These are phyloP conservation scores for Candida chilensis DNA, from an alignment of 805 yeast species.

Conservation along the genomic window DNA sequence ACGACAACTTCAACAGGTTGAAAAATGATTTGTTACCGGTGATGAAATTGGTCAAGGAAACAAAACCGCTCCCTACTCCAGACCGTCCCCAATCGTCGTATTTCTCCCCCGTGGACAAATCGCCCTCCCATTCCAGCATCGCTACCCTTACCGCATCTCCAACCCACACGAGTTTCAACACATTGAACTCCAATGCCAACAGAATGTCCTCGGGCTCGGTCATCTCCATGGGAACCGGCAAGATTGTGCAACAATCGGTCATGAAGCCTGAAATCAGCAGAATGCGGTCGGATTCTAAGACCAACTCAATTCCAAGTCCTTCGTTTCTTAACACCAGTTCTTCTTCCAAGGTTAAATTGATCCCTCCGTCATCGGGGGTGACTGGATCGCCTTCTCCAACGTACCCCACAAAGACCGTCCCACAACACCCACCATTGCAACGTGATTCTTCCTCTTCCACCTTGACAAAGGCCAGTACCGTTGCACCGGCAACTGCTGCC, in stretches of 20 bases:
- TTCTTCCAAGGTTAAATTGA: slow-evolving; percentile 1
- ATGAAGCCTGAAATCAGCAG: slow-evolving; percentile 9
- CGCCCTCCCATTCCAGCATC: background rate
- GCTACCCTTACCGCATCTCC: no score
- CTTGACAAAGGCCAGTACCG: slow-evolving; percentile 5
- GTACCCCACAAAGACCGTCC: background rate
- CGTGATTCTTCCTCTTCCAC: slow-evolving; percentile 3
- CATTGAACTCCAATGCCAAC: slow-evolving; percentile 8
- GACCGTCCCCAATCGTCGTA: slow-evolving; percentile 22
- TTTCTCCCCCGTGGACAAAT: background rate
- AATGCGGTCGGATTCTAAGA: slow-evolving; percentile 5
- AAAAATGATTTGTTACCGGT: slow-evolving; percentile 61
- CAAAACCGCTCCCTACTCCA: slow-evolving; percentile 63
- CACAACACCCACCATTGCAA: slow-evolving; percentile 3
- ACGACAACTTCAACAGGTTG: slow-evolving; percentile 45
- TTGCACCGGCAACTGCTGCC: slow-evolving; percentile 7
- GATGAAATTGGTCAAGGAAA: slow-evolving; percentile 51
- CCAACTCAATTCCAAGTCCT: no score
- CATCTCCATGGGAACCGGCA: slow-evolving; percentile 32
- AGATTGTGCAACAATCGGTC: slow-evolving; percentile 18
- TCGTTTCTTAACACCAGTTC: slow-evolving; percentile 14
- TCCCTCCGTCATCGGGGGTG: slow-evolving; percentile 1
- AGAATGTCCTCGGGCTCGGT: slow-evolving; percentile 26
- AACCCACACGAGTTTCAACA: background rate
- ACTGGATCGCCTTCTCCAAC: background rate